Evolutionary conservation across 768 basidiomycete species (phyloP), one percentile per base, ranked within the genome.

Genomic region (Tephrocybe sp.): DNA sequence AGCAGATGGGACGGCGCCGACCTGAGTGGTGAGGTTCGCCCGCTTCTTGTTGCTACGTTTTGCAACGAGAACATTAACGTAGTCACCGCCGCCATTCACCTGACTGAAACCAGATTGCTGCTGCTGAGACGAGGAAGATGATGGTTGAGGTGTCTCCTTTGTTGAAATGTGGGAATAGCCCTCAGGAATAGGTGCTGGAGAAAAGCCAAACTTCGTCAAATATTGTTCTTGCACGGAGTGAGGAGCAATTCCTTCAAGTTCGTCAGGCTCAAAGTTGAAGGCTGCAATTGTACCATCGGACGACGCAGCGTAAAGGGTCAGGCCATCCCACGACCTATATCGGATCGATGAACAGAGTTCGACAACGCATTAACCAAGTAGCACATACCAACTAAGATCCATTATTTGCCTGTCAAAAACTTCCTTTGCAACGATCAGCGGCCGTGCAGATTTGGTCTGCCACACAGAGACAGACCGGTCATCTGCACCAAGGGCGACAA

Each of bases 231-330:
- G 90, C 10, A 85, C 84, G 9, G 76, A 73, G 59, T 80, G 78
- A 3, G 86, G 82, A 2, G 89, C 85, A 33, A 92, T 86, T 31
- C 91, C 91, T 63, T 90, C 89, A 2, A 91, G 71, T 66, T 92
- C 92, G 30, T 84, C 80, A 1, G 81, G 63, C 36, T 89, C 85
- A 60, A 98, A 98, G 57, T 80, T 76, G 69, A 97, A 90, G 1
- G 87, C 92, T 1, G 85, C 92, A 48, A 98, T 83, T 0, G 94
- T 94, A 1, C 97, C 97, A 63, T 99, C 97, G 0, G 93, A 96
- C 1, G 95, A 97, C 53, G 90, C 92, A 0, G 93, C 94, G 59
- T 96, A 98, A 0, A 99, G 78, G 2, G 89, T 89, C 39, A 89
- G 76, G 8, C 97, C 97, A 62, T 98, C 95, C 67, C 81, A 83